Evolutionary conservation across 345 rosid species (phyloP), one percentile per base, ranked within the genome.

Genomic region (Aquilaria malaccensis): DNA sequence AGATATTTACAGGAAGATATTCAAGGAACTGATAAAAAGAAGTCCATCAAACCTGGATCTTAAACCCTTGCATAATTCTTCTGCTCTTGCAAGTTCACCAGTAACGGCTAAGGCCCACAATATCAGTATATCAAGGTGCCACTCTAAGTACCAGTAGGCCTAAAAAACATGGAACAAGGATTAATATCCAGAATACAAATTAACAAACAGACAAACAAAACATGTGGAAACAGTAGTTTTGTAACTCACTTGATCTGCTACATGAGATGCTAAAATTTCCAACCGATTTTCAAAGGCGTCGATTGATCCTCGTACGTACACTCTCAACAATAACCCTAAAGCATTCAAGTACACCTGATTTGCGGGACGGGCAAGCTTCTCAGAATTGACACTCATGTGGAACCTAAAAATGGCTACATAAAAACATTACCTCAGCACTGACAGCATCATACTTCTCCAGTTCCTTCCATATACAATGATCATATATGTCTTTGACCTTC

Each of bases 71-170:
- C 87, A 83, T 32, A 93, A 69, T 50, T 78, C 92, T 67, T 75
- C 87, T 52, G 97, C 96, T 73, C 69, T 78, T n/a, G 90, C 79
- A 62, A 72, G 45, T 72, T 89, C 75, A 58, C 88, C 87, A 47
- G 76, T 72, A 60, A 74, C 68, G 30, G 91, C 81, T 70, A 93
- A 74, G 60, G 90, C 97, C 97, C 97, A 86, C 61, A 81, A 55
- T 63, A 77, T 85, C 78, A 89, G 76, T 80, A 89, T 61, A 76
- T 93, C 92, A 15, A 93, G 77, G 72, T 83, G 92, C 96, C 90
- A 93, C 58, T 80, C 91, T 11, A 84, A 43, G 70, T 80, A 71
- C 98, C 98, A 89, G 72, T 67, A 70, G 56, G 61, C 77, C 99
- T 93, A 69, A 70, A 46, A 50, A 67, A 66, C 32, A 33, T 7